Base-by-base conservation (phyloP, 805 yeast species). In the Wickerhamiella qilinensis region DNA sequence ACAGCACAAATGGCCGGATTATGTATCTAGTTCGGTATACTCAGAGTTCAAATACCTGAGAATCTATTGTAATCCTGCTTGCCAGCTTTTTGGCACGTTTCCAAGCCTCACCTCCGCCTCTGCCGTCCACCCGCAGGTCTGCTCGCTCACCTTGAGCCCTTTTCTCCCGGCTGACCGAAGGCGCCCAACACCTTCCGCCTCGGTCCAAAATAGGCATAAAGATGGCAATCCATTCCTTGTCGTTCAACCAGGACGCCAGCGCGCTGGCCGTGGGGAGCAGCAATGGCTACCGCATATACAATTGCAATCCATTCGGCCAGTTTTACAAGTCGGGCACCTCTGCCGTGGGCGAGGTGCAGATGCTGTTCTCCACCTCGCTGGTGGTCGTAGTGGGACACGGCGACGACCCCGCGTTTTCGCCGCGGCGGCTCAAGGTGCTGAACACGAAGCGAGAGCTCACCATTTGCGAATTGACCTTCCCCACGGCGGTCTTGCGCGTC, bases 381-480 rank as follows among this genome's bases (percentile, higher is more conserved):
- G 71, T 91, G 19, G 95, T 93, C 0, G 62, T 83, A 5, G 93
- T 83, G 2, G 88, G 85, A 6, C 61, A 73, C 37, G 88, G 86
- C 2, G 82, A 76, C 39, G 77, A 71, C 44, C 75, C 80, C 4
- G 49, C 67, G 2, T 49, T 54, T 37, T 66, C 75, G 15, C 93
- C 94, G n/a, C 67, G 95, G 43, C 73, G 85, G 46, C 67, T 88
- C 43, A 75, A 76, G 52, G 75, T 88, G 38, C 65, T 86, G 41
- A 91, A 91, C 59, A 82, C 94, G 2, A 83, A 82, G 54, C 53
- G 50, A 17, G 70, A 71, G 43, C 59, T 76, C 1, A 65, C 71
- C 2, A 84, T 88, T 16, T 88, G 97, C 58, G 97, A 88, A 53
- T 63, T 88, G 47, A 73, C 88, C 1, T 91, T 85, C 56, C 88